A percentile compares a stretch with the other conserved stretches of the same genome.
Conservation (phyloP, 2,329 filamentous ascomycete genomes). For the Geoglossum cookeanum region DNA sequence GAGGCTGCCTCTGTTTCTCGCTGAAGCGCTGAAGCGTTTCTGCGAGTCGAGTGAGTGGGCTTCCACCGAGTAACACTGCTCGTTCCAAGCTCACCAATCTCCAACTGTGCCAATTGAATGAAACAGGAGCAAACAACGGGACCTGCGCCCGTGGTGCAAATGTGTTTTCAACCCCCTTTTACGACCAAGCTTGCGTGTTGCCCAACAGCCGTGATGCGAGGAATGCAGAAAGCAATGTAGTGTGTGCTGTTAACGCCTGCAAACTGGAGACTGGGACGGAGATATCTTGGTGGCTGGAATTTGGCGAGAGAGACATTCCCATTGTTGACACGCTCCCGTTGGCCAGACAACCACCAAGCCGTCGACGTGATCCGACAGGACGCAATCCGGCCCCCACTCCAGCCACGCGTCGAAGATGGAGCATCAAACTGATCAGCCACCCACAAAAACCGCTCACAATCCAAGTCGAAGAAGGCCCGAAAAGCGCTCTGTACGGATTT, state of each 20-base stretch:
- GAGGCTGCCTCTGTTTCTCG: neutral
- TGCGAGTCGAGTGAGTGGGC: neutral
- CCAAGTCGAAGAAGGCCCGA: too few species aligned
- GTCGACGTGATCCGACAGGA: too few species aligned
- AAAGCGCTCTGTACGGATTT: too few species aligned
- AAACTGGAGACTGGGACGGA: neutral
- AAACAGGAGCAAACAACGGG: neutral
- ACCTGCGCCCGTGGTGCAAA: neutral
- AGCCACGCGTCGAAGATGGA: too few species aligned
- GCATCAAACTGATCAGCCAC: too few species aligned
- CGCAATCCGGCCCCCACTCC: too few species aligned
- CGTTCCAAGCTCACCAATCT: neutral
- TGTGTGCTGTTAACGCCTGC: neutral
- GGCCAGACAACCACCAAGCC: neutral
- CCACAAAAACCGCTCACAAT: too few species aligned
- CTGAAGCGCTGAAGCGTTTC: neutral
- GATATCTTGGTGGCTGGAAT: neutral
- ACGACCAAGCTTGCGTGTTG: neutral
- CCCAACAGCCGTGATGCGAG: neutral
- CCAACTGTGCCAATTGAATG: too few species aligned
- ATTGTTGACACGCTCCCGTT: neutral
- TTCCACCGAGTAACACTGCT: neutral
- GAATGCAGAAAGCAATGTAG: neutral
- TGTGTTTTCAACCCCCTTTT: neutral
- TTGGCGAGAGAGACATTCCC: neutral